Evolutionary conservation across 2,329 filamentous ascomycete genomes (phyloP).

Genomic region (Hypoxylon sp.): DNA sequence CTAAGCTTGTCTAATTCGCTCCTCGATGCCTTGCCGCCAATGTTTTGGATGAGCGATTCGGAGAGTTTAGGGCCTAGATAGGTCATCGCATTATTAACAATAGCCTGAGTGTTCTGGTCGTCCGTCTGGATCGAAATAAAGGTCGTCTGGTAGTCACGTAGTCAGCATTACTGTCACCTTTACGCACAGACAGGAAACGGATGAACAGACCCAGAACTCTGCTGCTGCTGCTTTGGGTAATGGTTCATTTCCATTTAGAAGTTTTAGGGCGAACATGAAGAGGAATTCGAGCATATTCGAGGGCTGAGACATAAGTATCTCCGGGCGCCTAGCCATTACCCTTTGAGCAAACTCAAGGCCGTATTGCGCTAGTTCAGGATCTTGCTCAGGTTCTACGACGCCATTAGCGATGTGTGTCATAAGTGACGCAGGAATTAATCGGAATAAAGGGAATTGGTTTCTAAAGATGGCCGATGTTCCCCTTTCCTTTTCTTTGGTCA

Average conservation of each 20-base stretch:
- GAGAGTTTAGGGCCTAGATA: slow-evolving; percentile 74
- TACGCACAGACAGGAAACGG: not conserved
- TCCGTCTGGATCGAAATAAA: slow-evolving; percentile 66
- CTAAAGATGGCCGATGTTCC: not conserved
- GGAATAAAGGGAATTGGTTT: not conserved
- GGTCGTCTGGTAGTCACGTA: slow-evolving; percentile 59
- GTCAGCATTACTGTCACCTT: not conserved
- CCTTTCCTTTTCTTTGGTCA: not conserved
- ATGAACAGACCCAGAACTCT: slow-evolving; percentile 78
- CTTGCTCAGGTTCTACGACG: slow-evolving; percentile 68
- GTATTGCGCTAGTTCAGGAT: slow-evolving; percentile 80
- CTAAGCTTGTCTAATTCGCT: slow-evolving; percentile 80
- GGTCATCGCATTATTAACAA: slow-evolving; percentile 65
- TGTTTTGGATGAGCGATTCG: slow-evolving; percentile 72
- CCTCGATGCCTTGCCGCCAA: slow-evolving; percentile 77
- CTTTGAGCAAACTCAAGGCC: slow-evolving; percentile 80
- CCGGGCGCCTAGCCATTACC: slow-evolving; percentile 72
- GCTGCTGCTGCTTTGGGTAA: slow-evolving; percentile 81
- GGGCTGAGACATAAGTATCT: slow-evolving; percentile 73
- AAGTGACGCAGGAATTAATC: not conserved
- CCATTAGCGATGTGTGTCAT: slow-evolving; percentile 31
- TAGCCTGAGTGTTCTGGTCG: slow-evolving; percentile 59
- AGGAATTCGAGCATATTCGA: slow-evolving; percentile 73
- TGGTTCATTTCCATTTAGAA: slow-evolving; percentile 79
- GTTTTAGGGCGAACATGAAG: slow-evolving; percentile 79